These are phyloP conservation scores for Amanita pseudoporphyria DNA, from an alignment of 768 basidiomycete species.

Conservation along the genomic window DNA sequence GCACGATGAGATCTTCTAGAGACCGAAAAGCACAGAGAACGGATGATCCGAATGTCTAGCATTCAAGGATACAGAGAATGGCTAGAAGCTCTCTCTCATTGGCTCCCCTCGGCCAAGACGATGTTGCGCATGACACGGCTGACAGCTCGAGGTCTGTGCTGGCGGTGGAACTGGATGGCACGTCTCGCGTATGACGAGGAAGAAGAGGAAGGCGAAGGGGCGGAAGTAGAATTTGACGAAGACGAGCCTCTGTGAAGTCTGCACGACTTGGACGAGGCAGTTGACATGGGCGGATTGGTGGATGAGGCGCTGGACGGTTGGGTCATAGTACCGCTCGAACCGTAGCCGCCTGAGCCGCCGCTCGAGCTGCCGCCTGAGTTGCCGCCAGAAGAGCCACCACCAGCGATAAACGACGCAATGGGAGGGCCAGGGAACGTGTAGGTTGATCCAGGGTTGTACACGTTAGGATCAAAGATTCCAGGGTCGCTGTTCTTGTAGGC, in stretches of 20 bases:
- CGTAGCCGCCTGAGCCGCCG: too few species aligned
- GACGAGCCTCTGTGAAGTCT: too few species aligned
- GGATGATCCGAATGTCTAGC: too few species aligned
- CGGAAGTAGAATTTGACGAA: neutral
- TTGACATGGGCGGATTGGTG: neutral
- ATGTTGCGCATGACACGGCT: conserved; percentile 26
- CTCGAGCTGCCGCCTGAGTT: conserved; percentile 3
- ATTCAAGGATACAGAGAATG: neutral
- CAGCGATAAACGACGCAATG: conserved; percentile 30
- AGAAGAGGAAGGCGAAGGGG: too few species aligned
- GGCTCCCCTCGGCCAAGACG: conserved; percentile 12
- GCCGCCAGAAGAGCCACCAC: neutral
- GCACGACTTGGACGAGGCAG: neutral
- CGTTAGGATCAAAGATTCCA: conserved; percentile 36
- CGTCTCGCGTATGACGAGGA: neutral
- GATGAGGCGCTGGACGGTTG: neutral
- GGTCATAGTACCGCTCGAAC: neutral
- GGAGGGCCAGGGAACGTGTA: conserved; percentile 46
- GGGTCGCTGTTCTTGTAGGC: conserved; percentile 67
- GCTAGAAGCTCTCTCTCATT: neutral
- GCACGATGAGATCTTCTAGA: too few species aligned
- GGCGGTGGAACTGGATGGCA: neutral
- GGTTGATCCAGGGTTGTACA: conserved; percentile 21
- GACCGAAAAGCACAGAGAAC: too few species aligned
- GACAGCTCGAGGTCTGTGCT: conserved; percentile 17